phyloP scores from a whole-genome alignment of 148 eudicot species.

The Cornus kousa region DNA sequence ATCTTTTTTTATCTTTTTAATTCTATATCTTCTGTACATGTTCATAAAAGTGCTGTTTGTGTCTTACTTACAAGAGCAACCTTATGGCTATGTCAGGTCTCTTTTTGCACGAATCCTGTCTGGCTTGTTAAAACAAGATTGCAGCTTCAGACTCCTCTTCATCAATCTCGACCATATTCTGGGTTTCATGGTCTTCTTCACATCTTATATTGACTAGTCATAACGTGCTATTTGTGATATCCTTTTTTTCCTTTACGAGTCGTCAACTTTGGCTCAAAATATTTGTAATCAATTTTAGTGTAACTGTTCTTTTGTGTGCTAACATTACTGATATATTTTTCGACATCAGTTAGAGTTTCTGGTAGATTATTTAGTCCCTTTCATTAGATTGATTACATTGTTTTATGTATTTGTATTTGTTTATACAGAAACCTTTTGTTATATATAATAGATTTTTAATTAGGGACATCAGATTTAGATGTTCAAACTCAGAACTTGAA shows the following conservation, averaged over 20 bases:
- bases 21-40: not conserved
- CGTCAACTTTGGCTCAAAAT: slow-evolving; percentile 1
- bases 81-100: slow-evolving; percentile 59
- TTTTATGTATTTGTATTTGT: not conserved
- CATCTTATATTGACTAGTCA: slow-evolving; percentile 12
- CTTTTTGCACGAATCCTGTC: slow-evolving; percentile 84
- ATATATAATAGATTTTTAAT: not conserved
- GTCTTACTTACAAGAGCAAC: not conserved
- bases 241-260: not conserved
- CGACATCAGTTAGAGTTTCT: not conserved
- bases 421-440: not conserved
- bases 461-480: not conserved
- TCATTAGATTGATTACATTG: not conserved
- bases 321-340: not conserved
- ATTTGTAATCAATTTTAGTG: not conserved
- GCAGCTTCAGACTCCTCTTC: slow-evolving; percentile 97
- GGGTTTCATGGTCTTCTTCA: slow-evolving; percentile 71
- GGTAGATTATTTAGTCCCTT: not conserved
- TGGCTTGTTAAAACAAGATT: slow-evolving; percentile 99
- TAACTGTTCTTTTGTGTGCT: not conserved
- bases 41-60: slow-evolving; percentile 1
- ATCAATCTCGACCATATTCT: slow-evolving; percentile 72
- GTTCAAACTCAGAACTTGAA: not conserved
- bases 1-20: too few relatives aligned
- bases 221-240: slow-evolving; percentile 5